phyloP scores from a whole-genome alignment of 2,329 filamentous ascomycete species.

The Madurella mycetomatis region DNA sequence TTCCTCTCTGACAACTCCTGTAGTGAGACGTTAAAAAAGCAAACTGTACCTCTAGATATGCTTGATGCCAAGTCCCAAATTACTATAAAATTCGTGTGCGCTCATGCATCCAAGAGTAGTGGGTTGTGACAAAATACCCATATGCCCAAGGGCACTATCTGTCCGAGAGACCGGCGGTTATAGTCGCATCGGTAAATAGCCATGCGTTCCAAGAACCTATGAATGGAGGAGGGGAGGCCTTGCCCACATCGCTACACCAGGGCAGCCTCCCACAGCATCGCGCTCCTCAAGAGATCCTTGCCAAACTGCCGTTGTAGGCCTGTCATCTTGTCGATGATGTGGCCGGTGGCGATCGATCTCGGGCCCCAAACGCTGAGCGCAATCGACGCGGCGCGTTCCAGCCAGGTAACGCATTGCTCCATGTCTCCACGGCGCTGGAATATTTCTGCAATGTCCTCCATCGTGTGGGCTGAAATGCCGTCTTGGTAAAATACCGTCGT shows the following conservation, averaged over 20 bases:
- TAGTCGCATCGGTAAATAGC: too few relatives aligned
- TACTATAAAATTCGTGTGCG: too few relatives aligned
- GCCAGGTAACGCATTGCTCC: constrained; percentile 23
- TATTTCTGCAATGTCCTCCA: constrained; percentile 28
- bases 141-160: too few relatives aligned
- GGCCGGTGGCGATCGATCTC: constrained; percentile 20
- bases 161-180: too few relatives aligned
- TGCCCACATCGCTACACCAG: constrained; percentile 1
- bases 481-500: constrained; percentile 20
- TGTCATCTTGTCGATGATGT: constrained; percentile 27
- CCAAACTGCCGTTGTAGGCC: constrained; percentile 21
- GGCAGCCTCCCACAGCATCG: constrained; percentile 21
- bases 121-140: too few relatives aligned
- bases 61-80: too few relatives aligned
- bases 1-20: too few relatives aligned
- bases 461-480: constrained; percentile 25
- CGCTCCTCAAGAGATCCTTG: constrained; percentile 23
- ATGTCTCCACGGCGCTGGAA: constrained; percentile 24
- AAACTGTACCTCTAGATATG: too few relatives aligned
- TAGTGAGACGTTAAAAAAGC: too few relatives aligned
- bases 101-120: too few relatives aligned
- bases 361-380: constrained; percentile 23
- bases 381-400: constrained; percentile 24
- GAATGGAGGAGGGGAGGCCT: neutral
- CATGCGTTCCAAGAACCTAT: too few relatives aligned